Percentiles rank a stretch among this genome's conserved stretches.
phyloP scores from a whole-genome alignment of 1,284 basidiomycete genomes.

The Apiotrichum porosum region DNA sequence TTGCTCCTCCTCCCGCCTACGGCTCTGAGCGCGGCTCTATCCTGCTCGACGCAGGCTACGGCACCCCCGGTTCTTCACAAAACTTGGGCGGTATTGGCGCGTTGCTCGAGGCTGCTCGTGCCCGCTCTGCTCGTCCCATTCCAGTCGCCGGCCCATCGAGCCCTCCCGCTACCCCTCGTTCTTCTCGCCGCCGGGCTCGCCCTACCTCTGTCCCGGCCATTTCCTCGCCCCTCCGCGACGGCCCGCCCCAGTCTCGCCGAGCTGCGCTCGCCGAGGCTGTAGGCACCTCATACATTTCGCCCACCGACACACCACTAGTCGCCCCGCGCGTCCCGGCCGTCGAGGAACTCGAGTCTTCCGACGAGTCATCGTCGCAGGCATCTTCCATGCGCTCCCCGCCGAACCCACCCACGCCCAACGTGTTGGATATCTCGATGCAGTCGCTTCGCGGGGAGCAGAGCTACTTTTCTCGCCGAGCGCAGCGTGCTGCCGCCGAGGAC shows the following conservation, averaged over 20 bases:
- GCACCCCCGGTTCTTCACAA: slow-evolving; percentile 33
- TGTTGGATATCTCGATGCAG: slow-evolving; percentile 54
- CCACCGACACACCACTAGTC: slow-evolving; percentile 41
- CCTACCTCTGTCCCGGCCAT: slow-evolving; percentile 30
- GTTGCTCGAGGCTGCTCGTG: slow-evolving; percentile 40
- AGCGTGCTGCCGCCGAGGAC: background rate
- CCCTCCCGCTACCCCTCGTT: slow-evolving; percentile 6
- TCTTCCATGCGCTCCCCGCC: slow-evolving; percentile 23
- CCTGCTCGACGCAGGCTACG: slow-evolving; percentile 73
- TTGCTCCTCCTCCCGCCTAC: slow-evolving; percentile 92
- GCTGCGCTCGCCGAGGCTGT: background rate
- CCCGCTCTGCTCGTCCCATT: slow-evolving; percentile 14
- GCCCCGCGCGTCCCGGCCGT: slow-evolving; percentile 31
- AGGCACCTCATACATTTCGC: slow-evolving; percentile 36
- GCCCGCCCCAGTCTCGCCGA: slow-evolving; percentile 2
- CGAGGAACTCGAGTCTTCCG: slow-evolving; percentile 27
- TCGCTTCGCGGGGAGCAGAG: slow-evolving; percentile 31
- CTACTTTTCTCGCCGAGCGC: slow-evolving; percentile 34
- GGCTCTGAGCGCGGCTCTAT: slow-evolving; percentile 92
- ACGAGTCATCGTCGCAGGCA: slow-evolving; percentile 14
- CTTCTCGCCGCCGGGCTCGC: slow-evolving; percentile 28
- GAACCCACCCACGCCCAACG: slow-evolving; percentile 56
- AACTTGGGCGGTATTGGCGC: slow-evolving; percentile 27
- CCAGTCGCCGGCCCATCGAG: slow-evolving; percentile 3
- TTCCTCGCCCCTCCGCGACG: slow-evolving; percentile 35